Conservation (phyloP, 2,329 filamentous ascomycete genomes). For the Aureobasidium sp. region DNA sequence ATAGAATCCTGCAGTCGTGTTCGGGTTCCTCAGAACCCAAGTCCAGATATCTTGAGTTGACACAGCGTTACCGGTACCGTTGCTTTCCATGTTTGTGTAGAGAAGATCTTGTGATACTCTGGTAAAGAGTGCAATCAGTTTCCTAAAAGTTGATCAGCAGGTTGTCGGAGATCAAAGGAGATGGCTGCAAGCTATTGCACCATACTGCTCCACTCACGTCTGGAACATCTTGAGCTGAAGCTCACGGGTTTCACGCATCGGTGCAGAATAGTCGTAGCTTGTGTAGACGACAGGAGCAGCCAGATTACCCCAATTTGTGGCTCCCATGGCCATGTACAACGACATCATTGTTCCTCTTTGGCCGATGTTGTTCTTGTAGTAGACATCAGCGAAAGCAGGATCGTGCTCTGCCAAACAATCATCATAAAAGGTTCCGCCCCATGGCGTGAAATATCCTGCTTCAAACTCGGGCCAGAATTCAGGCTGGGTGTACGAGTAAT, state of each 20-base stretch:
- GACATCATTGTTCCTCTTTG: slow-evolving; percentile 47
- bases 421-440: slow-evolving; percentile 47
- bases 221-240: slow-evolving; percentile 57
- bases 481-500: slow-evolving; percentile 39
- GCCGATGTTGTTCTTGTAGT: slow-evolving; percentile 56
- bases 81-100: slow-evolving; percentile 45
- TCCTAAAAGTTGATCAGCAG: too few relatives aligned
- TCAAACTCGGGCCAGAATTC: slow-evolving; percentile 55
- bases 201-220: slow-evolving; percentile 30
- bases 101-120: slow-evolving; percentile 51
- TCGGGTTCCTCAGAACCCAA: slow-evolving; percentile 52
- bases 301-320: slow-evolving; percentile 57
- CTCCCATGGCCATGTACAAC: slow-evolving; percentile 34
- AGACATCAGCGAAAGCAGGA: slow-evolving; percentile 56
- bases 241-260: slow-evolving; percentile 52
- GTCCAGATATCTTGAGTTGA: slow-evolving; percentile 45
- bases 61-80: slow-evolving; percentile 42
- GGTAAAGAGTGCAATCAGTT: slow-evolving; percentile 55
- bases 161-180: too few relatives aligned
- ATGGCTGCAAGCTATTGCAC: not conserved
- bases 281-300: slow-evolving; percentile 51
- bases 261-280: slow-evolving; percentile 58
- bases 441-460: slow-evolving; percentile 54
- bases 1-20: slow-evolving; percentile 54
- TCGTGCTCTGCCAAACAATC: slow-evolving; percentile 48